Percentiles rank a stretch among this genome's conserved stretches.
phyloP scores from a whole-genome alignment of 2,329 filamentous ascomycete genomes.

The Curvularia verruculosa region DNA sequence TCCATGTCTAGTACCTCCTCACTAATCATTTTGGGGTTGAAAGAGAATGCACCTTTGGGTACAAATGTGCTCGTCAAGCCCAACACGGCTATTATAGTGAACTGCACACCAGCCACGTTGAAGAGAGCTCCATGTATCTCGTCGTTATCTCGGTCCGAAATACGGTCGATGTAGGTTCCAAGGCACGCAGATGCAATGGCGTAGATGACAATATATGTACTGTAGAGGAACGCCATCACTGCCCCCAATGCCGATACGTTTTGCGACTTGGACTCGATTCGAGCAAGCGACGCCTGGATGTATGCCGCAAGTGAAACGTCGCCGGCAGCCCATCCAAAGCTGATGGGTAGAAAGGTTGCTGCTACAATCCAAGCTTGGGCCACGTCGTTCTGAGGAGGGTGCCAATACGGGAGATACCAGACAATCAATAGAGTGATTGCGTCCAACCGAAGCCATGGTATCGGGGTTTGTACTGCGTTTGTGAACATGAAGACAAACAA shows the following conservation, averaged over 20 bases:
- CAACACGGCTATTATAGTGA: slow-evolving; percentile 52
- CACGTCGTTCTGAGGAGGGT: slow-evolving; percentile 50
- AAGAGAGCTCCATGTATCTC: slow-evolving; percentile 52
- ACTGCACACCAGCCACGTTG: slow-evolving; percentile 57
- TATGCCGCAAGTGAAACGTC: slow-evolving; percentile 60
- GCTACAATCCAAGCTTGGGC: slow-evolving; percentile 56
- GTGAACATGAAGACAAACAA: slow-evolving; percentile 58
- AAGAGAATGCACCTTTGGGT: slow-evolving; percentile 52
- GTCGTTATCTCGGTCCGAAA: slow-evolving; percentile 47
- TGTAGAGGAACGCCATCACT: slow-evolving; percentile 60
- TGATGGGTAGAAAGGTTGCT: slow-evolving; percentile 53
- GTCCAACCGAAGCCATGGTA: slow-evolving; percentile 59
- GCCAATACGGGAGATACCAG: slow-evolving; percentile 58
- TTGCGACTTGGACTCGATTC: slow-evolving; percentile 52
- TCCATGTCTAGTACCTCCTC: slow-evolving; percentile 49
- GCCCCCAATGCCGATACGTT: slow-evolving; percentile 58
- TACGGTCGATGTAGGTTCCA: slow-evolving; percentile 54
- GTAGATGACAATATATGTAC: slow-evolving; percentile 57
- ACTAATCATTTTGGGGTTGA: slow-evolving; percentile 54
- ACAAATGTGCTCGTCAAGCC: slow-evolving; percentile 56
- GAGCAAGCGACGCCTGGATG: slow-evolving; percentile 58
- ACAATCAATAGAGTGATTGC: slow-evolving; percentile 55
- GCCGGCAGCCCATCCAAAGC: slow-evolving; percentile 59
- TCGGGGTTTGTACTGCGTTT: slow-evolving; percentile 56
- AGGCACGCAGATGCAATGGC: slow-evolving; percentile 54